Conservation (phyloP, 257 asterid genomes). For the Prunella vulgaris region DNA sequence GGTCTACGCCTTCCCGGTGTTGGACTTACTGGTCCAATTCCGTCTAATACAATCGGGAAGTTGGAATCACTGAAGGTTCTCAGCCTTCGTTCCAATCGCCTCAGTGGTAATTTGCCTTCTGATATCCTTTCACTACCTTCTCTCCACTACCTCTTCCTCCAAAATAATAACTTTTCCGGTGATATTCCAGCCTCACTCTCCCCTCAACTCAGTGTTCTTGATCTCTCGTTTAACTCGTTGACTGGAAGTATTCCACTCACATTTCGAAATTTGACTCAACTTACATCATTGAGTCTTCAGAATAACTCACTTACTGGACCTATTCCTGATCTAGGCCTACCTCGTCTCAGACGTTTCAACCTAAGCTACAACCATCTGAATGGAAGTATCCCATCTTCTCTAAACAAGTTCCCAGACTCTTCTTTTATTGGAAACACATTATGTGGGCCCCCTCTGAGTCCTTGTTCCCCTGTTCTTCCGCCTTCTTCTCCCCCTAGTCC, state of each 20-base stretch:
- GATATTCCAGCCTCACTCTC: constrained; percentile 39
- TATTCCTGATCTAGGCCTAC: constrained; percentile 45
- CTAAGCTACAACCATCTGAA: constrained; percentile 60
- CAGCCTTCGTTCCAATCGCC: constrained; percentile 57
- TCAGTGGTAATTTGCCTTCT: constrained; percentile 46
- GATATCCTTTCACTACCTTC: constrained; percentile 53
- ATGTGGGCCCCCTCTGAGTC: constrained; percentile 62
- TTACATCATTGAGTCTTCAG: constrained; percentile 54
- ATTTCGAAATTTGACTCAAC: constrained; percentile 46
- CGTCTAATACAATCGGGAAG: constrained; percentile 44
- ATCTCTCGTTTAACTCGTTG: constrained; percentile 54
- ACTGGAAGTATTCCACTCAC: constrained; percentile 45
- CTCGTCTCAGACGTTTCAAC: constrained; percentile 49
- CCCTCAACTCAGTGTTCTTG: constrained; percentile 39
- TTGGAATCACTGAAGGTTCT: constrained; percentile 32
- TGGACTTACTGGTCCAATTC: constrained; percentile 64
- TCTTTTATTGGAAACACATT: constrained; percentile 62
- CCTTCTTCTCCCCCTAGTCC: constrained; percentile 44
- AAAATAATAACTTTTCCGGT: constrained; percentile 52
- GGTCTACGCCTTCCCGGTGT: constrained; percentile 60
- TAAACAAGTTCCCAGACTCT: constrained; percentile 51
- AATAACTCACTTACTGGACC: constrained; percentile 67
- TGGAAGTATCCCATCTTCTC: constrained; percentile 62
- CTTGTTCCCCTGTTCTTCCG: constrained; percentile 42
- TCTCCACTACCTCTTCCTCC: constrained; percentile 52